Conservation (phyloP, 2,329 filamentous ascomycete species). For the Colletotrichum filicis region DNA sequence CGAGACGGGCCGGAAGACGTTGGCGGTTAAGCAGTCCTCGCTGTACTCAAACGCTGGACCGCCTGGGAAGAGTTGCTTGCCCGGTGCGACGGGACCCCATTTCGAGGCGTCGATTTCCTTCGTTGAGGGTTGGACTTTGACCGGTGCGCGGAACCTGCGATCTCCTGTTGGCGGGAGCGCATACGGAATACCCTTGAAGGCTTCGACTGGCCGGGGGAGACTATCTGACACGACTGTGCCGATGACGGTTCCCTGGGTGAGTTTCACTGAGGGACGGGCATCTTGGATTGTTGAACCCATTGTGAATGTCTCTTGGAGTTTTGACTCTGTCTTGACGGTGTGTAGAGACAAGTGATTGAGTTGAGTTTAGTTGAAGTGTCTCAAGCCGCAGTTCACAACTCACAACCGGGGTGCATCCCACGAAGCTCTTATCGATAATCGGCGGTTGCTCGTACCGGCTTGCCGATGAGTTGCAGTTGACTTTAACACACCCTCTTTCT, state of each 20-base stretch:
- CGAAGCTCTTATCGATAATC: conserved; percentile 1
- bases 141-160: conserved; percentile 57
- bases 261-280: conserved; percentile 29
- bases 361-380: neutral
- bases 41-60: conserved; percentile 43
- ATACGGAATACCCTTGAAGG: conserved; percentile 62
- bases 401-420: neutral
- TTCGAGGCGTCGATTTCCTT: conserved; percentile 45
- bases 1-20: conserved; percentile 58
- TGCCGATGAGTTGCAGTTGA: neutral
- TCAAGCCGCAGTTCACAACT: neutral
- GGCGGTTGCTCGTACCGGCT: conserved; percentile 3
- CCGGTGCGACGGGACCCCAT: conserved; percentile 53
- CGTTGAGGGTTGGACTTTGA: conserved; percentile 42
- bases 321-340: neutral
- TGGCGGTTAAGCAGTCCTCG: conserved; percentile 66
- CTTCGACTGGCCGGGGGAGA: conserved; percentile 56
- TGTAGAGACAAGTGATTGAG: neutral
- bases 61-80: conserved; percentile 39
- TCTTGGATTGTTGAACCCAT: conserved; percentile 28
- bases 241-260: conserved; percentile 54
- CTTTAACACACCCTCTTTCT: neutral
- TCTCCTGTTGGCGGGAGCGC: conserved; percentile 47
- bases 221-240: conserved; percentile 47
- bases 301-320: neutral